Base-by-base conservation (phyloP, 352 stramenopile species). In the Globisporangium ultimum region DNA sequence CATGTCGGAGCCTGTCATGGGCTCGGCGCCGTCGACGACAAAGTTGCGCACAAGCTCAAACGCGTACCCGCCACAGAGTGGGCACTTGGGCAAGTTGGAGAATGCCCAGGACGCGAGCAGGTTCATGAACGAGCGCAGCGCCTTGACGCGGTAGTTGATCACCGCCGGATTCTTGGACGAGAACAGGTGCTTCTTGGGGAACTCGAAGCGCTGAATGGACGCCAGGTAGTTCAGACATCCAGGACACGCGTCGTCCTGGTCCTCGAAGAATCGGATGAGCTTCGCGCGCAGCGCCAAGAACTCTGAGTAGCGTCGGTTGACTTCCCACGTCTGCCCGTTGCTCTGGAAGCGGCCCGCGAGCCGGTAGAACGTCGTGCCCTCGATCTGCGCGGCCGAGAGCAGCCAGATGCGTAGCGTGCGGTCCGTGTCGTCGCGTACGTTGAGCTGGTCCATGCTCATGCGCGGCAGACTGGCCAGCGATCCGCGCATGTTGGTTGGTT, bases 171-270 rank as follows among this genome's bases (percentile, higher is more conserved):
- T 86, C 46, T 78, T 70, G 13, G 86, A 93, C 13, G 79, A 84
- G 57, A 95, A 92, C 6, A 91, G 46, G 63, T 95, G 86, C 68
- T 95, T 95, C 69, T 92, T 93, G 0, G 86, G 86, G 57, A 95
- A 95, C 43, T 87, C 78, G 61, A 95, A 95, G 58, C 73, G 67
- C 62, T 81, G 68, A 66, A 95, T 83, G 41, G 81, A 71, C 64
- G 89, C 74, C 47, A 92, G 62, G 54, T 93, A 93, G 58, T 91
- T 91, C 42, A 81, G 52, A 60, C 86, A 95, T 5, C 86, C 81
- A 1, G 86, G 86, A 32, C 86, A 95, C 24, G 85, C 92, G 28
- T 87, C 78, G 21, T 69, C 72, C 21, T 82, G 89, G 45, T 89
- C 80, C 21, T 74, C 76, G 48, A 93, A 76, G 68, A 88, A 95